Evolutionary conservation across 78 protist genomes (phyloP).

Genomic region (Dictyostelium firmibasis): DNA sequence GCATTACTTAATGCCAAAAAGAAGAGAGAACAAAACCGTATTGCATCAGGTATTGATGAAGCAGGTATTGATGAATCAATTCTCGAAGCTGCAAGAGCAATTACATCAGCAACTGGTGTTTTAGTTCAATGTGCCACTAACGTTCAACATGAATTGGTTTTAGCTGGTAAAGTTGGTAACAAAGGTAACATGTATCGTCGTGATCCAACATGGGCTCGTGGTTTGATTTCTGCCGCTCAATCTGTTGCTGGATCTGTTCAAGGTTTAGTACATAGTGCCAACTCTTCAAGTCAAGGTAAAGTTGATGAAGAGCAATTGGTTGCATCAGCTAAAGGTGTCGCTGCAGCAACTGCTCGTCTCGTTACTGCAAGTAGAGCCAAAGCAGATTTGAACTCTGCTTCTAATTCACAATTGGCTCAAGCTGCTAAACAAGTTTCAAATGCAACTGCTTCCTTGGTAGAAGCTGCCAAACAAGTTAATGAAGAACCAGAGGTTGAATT

Average conservation of each 20-base stretch:
- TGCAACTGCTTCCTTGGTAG: conserved; percentile 67
- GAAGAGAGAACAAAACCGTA: conserved; percentile 64
- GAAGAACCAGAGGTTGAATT: conserved; percentile 9
- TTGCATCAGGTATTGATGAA: conserved; percentile 62
- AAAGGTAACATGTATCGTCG: conserved; percentile 68
- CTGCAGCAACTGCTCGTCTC: conserved; percentile 76
- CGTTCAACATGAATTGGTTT: conserved; percentile 76
- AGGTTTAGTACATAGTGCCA: conserved; percentile 67
- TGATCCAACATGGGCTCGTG: conserved; percentile 86
- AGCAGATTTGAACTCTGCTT: conserved; percentile 56
- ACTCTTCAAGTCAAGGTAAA: conserved; percentile 65
- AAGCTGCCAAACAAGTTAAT: conserved; percentile 74
- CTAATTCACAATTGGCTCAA: conserved; percentile 75
- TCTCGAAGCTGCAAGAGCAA: conserved; percentile 84
- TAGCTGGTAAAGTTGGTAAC: conserved; percentile 37
- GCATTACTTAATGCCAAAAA: conserved; percentile 67
- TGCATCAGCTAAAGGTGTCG: conserved; percentile 84
- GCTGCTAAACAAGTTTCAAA: conserved; percentile 75
- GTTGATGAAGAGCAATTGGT: conserved; percentile 60
- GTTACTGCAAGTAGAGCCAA: conserved; percentile 75
- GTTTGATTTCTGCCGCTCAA: conserved; percentile 83
- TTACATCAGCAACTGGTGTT: conserved; percentile 74
- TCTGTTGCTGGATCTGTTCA: conserved; percentile 85
- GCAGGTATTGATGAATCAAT: conserved; percentile 82
- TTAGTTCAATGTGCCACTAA: conserved; percentile 71